A percentile compares a stretch with the other conserved stretches of the same genome.
Evolutionary conservation across 495 filamentous ascomycete genomes (phyloP).

Genomic region (Thozetella sp.): DNA sequence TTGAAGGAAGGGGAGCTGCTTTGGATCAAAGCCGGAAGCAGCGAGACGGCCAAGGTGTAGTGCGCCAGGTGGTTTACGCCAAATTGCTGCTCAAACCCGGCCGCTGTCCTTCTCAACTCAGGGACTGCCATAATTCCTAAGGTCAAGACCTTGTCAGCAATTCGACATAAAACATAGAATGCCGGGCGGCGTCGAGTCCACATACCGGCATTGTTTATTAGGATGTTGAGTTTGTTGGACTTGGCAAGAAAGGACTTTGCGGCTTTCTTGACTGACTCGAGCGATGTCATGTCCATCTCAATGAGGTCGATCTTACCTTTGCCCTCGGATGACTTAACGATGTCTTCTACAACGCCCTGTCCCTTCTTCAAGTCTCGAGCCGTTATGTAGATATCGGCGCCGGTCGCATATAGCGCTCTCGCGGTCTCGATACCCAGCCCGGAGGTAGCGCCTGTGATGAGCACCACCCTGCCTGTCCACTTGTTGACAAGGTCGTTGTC

Average conservation of each 20-base stretch:
- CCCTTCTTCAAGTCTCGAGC: slow-evolving; percentile 37
- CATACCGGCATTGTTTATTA: slow-evolving; percentile 22
- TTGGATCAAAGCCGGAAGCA: slow-evolving; percentile 40
- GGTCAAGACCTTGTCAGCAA: not conserved
- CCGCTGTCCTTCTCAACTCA: slow-evolving; percentile 23
- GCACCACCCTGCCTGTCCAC: slow-evolving; percentile 41
- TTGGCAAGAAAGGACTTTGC: slow-evolving; percentile 20
- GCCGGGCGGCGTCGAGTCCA: not conserved
- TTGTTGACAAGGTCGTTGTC: slow-evolving; percentile 45
- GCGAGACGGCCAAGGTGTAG: slow-evolving; percentile 50
- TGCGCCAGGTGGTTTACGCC: slow-evolving; percentile 49
- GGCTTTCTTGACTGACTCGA: slow-evolving; percentile 20
- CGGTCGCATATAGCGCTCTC: slow-evolving; percentile 44
- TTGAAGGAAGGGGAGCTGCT: slow-evolving; percentile 26
- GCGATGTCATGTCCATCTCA: slow-evolving; percentile 32
- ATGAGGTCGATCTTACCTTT: slow-evolving; percentile 28
- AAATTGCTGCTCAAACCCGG: slow-evolving; percentile 49
- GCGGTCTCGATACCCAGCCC: slow-evolving; percentile 56
- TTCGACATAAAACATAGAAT: slow-evolving; percentile 30
- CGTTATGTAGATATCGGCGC: slow-evolving; percentile 43
- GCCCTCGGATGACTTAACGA: slow-evolving; percentile 12
- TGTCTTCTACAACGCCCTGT: slow-evolving; percentile 20
- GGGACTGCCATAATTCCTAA: not conserved
- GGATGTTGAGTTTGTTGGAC: slow-evolving; percentile 18
- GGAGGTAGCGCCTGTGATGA: slow-evolving; percentile 50